These are phyloP conservation scores for Euphorbia peplus DNA, from an alignment of 345 rosid genomes.

Conservation along the genomic window DNA sequence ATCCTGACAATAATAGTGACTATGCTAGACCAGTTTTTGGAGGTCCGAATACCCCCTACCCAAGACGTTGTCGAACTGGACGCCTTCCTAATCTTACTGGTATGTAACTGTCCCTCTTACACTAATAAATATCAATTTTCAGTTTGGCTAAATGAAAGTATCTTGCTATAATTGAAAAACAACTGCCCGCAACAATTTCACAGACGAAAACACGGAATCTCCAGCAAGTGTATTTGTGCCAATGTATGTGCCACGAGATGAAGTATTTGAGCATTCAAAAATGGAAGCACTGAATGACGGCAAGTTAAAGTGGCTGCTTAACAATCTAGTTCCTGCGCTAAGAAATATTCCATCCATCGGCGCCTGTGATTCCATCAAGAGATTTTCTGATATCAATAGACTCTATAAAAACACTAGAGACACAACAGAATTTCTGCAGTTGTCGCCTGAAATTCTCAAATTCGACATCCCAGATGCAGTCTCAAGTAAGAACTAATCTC, in stretches of 20 bases:
- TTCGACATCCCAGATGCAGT: constrained; percentile 69
- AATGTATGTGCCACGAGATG: constrained; percentile 87
- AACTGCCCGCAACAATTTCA: too few relatives aligned
- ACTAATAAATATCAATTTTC: too few relatives aligned
- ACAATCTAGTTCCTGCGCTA: constrained; percentile 63
- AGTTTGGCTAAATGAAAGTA: too few relatives aligned
- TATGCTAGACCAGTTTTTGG: constrained; percentile 66
- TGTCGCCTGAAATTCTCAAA: constrained; percentile 63
- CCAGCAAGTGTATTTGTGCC: constrained; percentile 82
- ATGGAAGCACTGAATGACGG: constrained; percentile 50
- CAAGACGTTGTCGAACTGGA: constrained; percentile 92
- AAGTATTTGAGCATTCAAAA: constrained; percentile 80
- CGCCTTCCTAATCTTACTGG: constrained; percentile 57
- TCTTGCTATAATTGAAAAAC: too few relatives aligned
- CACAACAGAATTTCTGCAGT: constrained; percentile 29
- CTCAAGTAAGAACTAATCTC: constrained; percentile 67
- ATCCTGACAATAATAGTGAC: constrained; percentile 64
- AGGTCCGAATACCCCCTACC: constrained; percentile 60
- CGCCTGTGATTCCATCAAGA: constrained; percentile 43
- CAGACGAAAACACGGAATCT: constrained; percentile 66
- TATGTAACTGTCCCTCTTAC: constrained; percentile 17
- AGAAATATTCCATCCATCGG: constrained; percentile 58
- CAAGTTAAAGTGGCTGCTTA: constrained; percentile 60
- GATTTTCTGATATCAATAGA: constrained; percentile 66
- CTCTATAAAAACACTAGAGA: constrained; percentile 81